Evolutionary conservation across 73 alveolate genomes (phyloP), one percentile per base, ranked within the genome.

Genomic region (Paramecium octaurelia): DNA sequence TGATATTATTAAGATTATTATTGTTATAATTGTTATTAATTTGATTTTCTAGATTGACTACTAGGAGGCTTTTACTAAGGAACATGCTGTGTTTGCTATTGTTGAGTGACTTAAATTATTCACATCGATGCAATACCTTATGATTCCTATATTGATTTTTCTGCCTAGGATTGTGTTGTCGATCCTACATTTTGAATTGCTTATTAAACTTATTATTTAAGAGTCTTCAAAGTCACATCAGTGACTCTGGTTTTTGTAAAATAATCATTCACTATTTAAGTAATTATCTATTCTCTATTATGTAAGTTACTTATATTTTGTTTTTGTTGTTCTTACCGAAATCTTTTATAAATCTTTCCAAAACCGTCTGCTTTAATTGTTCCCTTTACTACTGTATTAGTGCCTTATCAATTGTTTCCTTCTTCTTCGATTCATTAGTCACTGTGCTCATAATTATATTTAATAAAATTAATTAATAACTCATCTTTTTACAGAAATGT

Each of bases 341-440:
- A 70, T 89, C 94, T 16, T 89, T 89, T 27, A 89, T 59, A 46
- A 89, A 89, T 42, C 71, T 69, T 18, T 77, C 86, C 75, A 89
- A 89, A 21, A 89, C 94, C 7, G 71, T 89, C 54, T 89, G 27
- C 36, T 83, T 77, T 38, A 89, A 64, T 71, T 89, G 71, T 73
- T 89, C 94, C 77, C 94, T 89, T 73, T 89, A 70, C 76, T 89
- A 83, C 29, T 46, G 27, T 31, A 83, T 18, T 44, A 70, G 54
- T 10, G 94, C 94, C 44, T 89, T 68, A 50, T 77, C 86, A 43
- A 89, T 42, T 23, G 92, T 8, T 46, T 70, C 54, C 38, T 89
- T 89, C 46, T 80, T 44, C 24, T 80, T 44, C 21, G 44, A 64
- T 24, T 64, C 84, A 34, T 44, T 24, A 18, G 91, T 24, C 70